phyloP scores from a whole-genome alignment of 1,284 basidiomycete genomes.

The Sparassis latifolia region DNA sequence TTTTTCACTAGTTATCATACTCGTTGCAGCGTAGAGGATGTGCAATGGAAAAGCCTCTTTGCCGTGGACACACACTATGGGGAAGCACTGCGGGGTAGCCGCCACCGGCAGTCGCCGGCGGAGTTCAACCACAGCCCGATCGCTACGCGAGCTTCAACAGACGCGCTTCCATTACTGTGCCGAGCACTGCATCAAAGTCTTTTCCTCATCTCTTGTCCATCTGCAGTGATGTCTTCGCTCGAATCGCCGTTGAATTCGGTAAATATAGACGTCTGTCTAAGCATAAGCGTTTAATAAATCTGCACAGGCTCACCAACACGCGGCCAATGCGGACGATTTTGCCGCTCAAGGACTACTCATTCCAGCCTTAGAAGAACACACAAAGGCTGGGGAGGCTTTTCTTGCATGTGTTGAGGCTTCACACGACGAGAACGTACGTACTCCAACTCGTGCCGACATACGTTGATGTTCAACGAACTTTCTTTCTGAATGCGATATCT shows the following conservation, averaged over 20 bases:
- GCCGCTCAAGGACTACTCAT: constrained; percentile 56
- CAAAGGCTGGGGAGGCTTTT: constrained; percentile 69
- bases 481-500: constrained; percentile 5
- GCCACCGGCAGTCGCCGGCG: too few relatives aligned
- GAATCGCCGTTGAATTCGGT: constrained; percentile 31
- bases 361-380: constrained; percentile 56
- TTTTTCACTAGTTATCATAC: too few relatives aligned
- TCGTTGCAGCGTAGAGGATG: too few relatives aligned
- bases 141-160: too few relatives aligned
- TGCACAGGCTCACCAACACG: constrained; percentile 71
- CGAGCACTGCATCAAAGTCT: neutral
- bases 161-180: neutral
- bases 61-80: too few relatives aligned
- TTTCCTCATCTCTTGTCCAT: too few relatives aligned
- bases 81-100: too few relatives aligned
- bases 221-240: constrained; percentile 20
- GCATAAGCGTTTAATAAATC: neutral
- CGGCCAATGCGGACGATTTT: constrained; percentile 70
- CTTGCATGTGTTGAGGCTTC: constrained; percentile 62
- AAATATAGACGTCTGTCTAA: neutral
- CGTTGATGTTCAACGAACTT: neutral
- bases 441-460: neutral
- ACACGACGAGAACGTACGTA: constrained; percentile 59
- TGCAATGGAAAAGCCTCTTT: too few relatives aligned
- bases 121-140: too few relatives aligned